A percentile compares a stretch with the other conserved stretches of the same genome.
Conservation (phyloP, 257 asterid genomes). For the Osmanthus fragrans region DNA sequence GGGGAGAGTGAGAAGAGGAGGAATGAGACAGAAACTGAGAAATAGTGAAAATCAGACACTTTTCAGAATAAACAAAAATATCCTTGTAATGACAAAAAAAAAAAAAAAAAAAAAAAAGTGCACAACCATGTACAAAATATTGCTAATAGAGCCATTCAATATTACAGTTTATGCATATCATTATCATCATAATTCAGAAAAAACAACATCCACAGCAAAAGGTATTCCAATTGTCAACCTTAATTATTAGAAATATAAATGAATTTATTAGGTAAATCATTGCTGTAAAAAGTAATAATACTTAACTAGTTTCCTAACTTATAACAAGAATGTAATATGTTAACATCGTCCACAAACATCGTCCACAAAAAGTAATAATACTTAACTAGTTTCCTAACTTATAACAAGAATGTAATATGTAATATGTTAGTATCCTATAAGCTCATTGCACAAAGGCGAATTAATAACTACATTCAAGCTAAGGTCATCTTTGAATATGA, state of each 20-base stretch:
- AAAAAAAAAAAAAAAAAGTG: background rate
- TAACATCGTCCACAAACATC: background rate
- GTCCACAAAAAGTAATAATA: background rate
- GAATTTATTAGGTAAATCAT: background rate
- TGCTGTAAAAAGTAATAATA: background rate
- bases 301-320: background rate
- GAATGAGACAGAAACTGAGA: background rate
- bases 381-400: background rate
- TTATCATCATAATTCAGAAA: background rate
- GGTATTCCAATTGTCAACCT: background rate
- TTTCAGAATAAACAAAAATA: background rate
- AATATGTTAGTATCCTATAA: background rate
- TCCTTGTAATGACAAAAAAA: background rate
- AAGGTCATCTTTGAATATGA: background rate
- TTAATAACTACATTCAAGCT: background rate
- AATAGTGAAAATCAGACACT: background rate
- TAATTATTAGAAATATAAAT: background rate
- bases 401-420: background rate
- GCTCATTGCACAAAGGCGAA: background rate
- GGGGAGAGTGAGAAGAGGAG: background rate
- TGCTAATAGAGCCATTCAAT: background rate
- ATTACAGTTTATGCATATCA: background rate
- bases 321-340: background rate
- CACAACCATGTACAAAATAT: background rate
- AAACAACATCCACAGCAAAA: background rate